Evolutionary conservation across 2,329 filamentous ascomycete species (phyloP).

Genomic region (Rhytidhysteron rufulum): DNA sequence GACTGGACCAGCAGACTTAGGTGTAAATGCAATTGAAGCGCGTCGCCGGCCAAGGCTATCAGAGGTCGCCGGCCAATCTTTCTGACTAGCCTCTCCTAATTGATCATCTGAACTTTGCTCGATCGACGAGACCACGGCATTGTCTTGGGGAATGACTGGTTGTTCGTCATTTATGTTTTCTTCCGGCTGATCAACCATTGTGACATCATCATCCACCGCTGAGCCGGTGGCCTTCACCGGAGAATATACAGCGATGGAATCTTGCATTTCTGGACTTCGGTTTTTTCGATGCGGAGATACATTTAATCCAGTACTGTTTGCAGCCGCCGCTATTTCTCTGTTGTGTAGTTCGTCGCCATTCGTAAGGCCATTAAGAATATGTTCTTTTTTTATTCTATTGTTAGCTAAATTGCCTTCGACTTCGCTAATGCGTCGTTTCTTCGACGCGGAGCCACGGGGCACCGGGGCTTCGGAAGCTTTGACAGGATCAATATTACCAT

Average conservation of each 20-base stretch:
- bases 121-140: slow-evolving; percentile 31
- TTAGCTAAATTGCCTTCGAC: slow-evolving; percentile 19
- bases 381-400: slow-evolving; percentile 26
- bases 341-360: slow-evolving; percentile 22
- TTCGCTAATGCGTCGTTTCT: slow-evolving; percentile 48
- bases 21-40: slow-evolving; percentile 24
- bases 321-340: slow-evolving; percentile 16
- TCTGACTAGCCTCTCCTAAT: slow-evolving; percentile 14
- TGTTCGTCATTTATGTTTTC: slow-evolving; percentile 18
- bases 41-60: slow-evolving; percentile 7
- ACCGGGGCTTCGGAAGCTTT: slow-evolving; percentile 61
- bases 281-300: neutral
- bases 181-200: slow-evolving; percentile 26
- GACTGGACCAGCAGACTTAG: slow-evolving; percentile 11
- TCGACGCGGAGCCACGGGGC: slow-evolving; percentile 54
- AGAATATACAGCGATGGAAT: slow-evolving; percentile 3
- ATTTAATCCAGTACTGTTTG: neutral
- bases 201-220: slow-evolving; percentile 17
- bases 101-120: slow-evolving; percentile 20
- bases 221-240: slow-evolving; percentile 15
- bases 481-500: slow-evolving; percentile 60
- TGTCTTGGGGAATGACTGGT: slow-evolving; percentile 13
- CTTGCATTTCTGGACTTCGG: neutral
- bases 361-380: slow-evolving; percentile 16
- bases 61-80: slow-evolving; percentile 8